Base-by-base conservation (phyloP, 371 early-diverging fungal species). In the Funneliformis caledonium region DNA sequence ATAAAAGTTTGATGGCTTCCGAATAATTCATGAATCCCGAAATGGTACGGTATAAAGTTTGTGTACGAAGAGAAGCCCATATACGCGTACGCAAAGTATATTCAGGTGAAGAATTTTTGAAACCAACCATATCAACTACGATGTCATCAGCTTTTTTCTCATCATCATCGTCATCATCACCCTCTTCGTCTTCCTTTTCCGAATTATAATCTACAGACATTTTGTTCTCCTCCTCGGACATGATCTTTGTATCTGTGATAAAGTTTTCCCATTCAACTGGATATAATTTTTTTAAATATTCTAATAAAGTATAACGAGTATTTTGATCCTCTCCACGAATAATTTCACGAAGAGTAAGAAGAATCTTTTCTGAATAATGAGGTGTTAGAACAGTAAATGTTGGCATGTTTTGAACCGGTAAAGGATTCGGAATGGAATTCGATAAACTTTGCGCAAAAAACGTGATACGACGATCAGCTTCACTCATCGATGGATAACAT, bases 401-500 rank as follows among this genome's bases (percentile, higher is more conserved):
- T 0, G 97, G 97, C 95, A 96, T 94, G 77, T 91, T 90, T 61
- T 93, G 92, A 7, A 96, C 93, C 0, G 96, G 94, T 31, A 94
- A 86, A 1, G 97, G 94, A 81, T 93, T 92, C 0, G 96, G 97
- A 82, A 97, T 93, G 2, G 93, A 90, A 2, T 94, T 95, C 9
- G 96, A 93, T 85, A 97, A 85, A 72, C 94, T 94, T 84, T 96
- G 95, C 2, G 96, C 96, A 88, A 97, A 96, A 84, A 95, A 97
- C 43, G 92, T 90, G 65, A 97, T 92, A 59, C 96, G 93, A 42
- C 96, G 90, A 83, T 95, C 93, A 2, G 96, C 96, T 85, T 96
- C 96, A 42, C 93, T 92, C 72, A 90, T 89, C 31, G 92, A 88
- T 3, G 94, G 95, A 82, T 93, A 95, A 70, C 91, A 96, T 81